Evolutionary conservation across 2,329 filamentous ascomycete genomes (phyloP), one percentile per base, ranked within the genome.

Genomic region (Geoglossum cookeanum): DNA sequence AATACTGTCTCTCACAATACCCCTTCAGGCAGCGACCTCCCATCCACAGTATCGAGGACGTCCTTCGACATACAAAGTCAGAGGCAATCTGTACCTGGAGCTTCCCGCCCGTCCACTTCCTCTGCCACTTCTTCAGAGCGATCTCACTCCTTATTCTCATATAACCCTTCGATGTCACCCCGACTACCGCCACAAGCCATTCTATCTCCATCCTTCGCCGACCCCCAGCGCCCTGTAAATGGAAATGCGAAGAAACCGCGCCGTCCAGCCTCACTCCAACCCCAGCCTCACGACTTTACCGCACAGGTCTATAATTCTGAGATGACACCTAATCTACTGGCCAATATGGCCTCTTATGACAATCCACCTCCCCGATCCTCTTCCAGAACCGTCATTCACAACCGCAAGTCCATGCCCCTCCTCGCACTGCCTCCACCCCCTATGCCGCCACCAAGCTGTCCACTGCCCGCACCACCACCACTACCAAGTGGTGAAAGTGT

Each of bases 361-460:
- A 39, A 33, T 29, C 42, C 45, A 15, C 45, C 42, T n/a, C 55
- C 51, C 17, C 52, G 17, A 17, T 37, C 29, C 30, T 39, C 49
- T 30, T 45, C 49, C 27, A 39, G n/a, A 5, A 57, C 17, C 56
- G 29, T 29, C 33, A 58, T 58, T 22, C 47, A 58, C n/a, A 58
- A 58, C 17, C 56, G 56, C 49, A 44, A 44, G 13, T 58, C 56
- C 4, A 44, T 58, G 49, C 51, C 51, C 30, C 52, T 45, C 7
- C 37, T 45, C 39, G 13, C 33, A n/a, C 35, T 53, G 6, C 33
- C 45, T 56, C 56, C 56, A 15, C 56, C 56, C 8, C 55, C 55
- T 11, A 29, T 58, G n/a, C 56, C 56, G n/a, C 56, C 56, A 27
- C 56, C 56, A n/a, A 58, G 33, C 35, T 58, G 49, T 56, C 56